phyloP scores from a whole-genome alignment of 192 early-diverging fungal genomes.

The Podila horticola region DNA sequence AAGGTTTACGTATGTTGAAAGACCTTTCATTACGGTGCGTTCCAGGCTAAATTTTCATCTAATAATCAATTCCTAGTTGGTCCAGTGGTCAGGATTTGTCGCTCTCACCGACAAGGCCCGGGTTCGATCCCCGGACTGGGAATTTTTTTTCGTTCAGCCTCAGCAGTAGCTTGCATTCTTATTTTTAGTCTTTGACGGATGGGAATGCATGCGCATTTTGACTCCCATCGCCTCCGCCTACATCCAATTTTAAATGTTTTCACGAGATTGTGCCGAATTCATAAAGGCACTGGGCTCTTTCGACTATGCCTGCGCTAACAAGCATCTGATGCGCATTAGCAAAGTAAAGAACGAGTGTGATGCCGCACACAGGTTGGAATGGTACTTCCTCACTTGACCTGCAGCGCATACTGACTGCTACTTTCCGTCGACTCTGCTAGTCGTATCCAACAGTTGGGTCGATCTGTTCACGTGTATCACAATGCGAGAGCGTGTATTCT shows the following conservation, averaged over 20 bases:
- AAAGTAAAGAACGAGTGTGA: conserved; percentile 33
- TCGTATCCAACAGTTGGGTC: conserved; percentile 27
- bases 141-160: conserved; percentile 11
- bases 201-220: not conserved
- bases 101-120: conserved; percentile 57
- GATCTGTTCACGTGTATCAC: conserved; percentile 41
- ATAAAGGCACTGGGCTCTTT: conserved; percentile 60
- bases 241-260: conserved; percentile 20
- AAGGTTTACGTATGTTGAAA: no score
- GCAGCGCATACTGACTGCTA: not conserved
- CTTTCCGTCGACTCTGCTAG: conserved; percentile 2
- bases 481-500: conserved; percentile 36
- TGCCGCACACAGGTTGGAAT: not conserved
- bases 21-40: no score
- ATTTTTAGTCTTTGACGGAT: not conserved
- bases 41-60: no score
- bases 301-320: conserved; percentile 60
- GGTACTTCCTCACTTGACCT: not conserved
- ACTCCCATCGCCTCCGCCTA: no score
- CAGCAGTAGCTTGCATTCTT: not conserved
- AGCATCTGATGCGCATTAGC: conserved; percentile 44
- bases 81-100: no score
- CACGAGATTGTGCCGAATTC: conserved; percentile 39
- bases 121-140: conserved; percentile 57
- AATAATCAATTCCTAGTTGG: no score